A percentile compares a stretch with the other conserved stretches of the same genome.
Evolutionary conservation across 495 filamentous ascomycete genomes (phyloP).

Genomic region (Aspergillus panamensis): DNA sequence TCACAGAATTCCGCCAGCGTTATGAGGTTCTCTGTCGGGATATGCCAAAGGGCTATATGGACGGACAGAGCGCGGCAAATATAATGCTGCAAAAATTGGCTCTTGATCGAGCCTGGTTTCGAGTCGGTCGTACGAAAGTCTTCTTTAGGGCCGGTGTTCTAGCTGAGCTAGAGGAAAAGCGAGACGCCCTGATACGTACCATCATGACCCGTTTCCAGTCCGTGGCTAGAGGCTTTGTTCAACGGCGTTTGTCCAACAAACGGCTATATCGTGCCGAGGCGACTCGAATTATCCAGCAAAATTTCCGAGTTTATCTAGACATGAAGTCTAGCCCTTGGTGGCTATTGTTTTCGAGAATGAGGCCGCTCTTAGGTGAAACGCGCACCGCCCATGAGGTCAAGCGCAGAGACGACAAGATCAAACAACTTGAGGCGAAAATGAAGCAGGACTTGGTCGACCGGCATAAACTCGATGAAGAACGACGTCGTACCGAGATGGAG

Average conservation of each 20-base stretch:
- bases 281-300: conserved; percentile 89
- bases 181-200: conserved; percentile 84
- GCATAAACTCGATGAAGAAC: conserved; percentile 84
- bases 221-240: conserved; percentile 80
- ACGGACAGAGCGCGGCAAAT: conserved; percentile 79
- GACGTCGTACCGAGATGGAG: conserved; percentile 80
- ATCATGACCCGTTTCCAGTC: conserved; percentile 96
- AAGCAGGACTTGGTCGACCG: conserved; percentile 69
- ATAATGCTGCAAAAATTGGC: conserved; percentile 88
- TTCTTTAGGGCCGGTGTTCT: conserved; percentile 97
- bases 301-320: conserved; percentile 83
- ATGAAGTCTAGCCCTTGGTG: conserved; percentile 95
- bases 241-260: conserved; percentile 85
- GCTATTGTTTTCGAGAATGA: conserved; percentile 93
- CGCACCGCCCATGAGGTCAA: conserved; percentile 88
- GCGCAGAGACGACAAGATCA: conserved; percentile 89
- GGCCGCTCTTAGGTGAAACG: conserved; percentile 87
- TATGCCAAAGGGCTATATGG: conserved; percentile 87
- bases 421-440: conserved; percentile 78
- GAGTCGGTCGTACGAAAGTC: conserved; percentile 94
- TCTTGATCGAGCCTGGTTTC: conserved; percentile 80
- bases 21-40: conserved; percentile 94
- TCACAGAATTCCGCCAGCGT: conserved; percentile 89
- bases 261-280: conserved; percentile 91
- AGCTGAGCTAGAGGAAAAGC: conserved; percentile 92